These are phyloP conservation scores for Chaetomium sp. DNA, from an alignment of 2,329 filamentous ascomycete species.

Conservation along the genomic window DNA sequence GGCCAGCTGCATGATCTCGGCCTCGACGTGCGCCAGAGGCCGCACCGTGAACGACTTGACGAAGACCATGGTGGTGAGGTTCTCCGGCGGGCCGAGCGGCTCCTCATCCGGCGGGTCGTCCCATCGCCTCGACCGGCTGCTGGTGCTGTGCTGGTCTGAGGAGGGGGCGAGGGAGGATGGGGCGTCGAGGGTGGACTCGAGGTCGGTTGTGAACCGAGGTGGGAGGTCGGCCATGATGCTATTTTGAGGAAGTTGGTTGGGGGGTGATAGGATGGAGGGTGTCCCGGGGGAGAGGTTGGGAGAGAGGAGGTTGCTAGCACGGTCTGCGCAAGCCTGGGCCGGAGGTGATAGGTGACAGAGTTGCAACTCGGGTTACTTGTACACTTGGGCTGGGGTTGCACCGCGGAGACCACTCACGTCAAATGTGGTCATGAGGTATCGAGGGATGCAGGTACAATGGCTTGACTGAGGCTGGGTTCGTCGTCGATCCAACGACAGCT, in stretches of 20 bases:
- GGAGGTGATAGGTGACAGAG: background rate
- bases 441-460: background rate
- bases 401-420: background rate
- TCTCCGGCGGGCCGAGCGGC: constrained; percentile 16
- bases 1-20: constrained; percentile 23
- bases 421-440: background rate
- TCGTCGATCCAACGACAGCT: background rate
- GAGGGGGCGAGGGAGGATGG: background rate
- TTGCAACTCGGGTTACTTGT: background rate
- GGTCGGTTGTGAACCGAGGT: constrained; percentile 16
- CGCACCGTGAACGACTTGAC: constrained; percentile 10
- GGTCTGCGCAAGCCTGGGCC: background rate
- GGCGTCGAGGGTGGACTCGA: constrained; percentile 18
- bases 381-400: background rate
- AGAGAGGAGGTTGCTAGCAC: background rate
- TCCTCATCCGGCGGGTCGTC: constrained; percentile 33
- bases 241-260: background rate
- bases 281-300: background rate
- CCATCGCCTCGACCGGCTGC: constrained; percentile 26
- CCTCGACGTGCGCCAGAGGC: background rate
- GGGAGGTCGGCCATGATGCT: constrained; percentile 19
- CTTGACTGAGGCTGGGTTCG: background rate
- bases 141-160: constrained; percentile 16
- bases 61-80: constrained; percentile 30
- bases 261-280: background rate